Evolutionary conservation across 176 grass and related monocot species (phyloP).

Genomic region (Hordeum marinum): DNA sequence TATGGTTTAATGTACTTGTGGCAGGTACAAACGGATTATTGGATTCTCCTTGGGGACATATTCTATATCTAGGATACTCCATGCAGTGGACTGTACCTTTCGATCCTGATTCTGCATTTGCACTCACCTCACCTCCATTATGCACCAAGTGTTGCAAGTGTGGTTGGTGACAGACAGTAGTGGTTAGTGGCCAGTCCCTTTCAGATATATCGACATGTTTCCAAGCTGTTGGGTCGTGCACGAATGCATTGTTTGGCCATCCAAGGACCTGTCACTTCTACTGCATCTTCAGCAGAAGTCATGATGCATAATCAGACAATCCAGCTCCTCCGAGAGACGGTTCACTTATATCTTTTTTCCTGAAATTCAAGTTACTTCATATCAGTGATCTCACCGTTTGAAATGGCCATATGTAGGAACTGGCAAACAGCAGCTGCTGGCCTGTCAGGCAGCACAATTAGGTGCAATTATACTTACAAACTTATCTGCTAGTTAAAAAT

Average conservation of each 20-base stretch:
- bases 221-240: neutral
- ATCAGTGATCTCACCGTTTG: neutral
- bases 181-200: conserved; percentile 32
- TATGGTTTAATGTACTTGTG: neutral
- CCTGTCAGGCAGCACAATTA: neutral
- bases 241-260: conserved; percentile 14
- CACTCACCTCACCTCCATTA: conserved; percentile 5
- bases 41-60: conserved; percentile 16
- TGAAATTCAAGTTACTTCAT: neutral
- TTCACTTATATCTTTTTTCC: neutral
- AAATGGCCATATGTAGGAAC: neutral
- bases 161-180: conserved; percentile 26
- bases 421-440: neutral
- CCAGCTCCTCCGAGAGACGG: neutral
- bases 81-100: conserved; percentile 7
- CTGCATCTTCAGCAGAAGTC: conserved; percentile 31
- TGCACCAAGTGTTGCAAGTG: conserved; percentile 38
- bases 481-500: neutral
- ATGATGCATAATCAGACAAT: neutral
- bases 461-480: neutral
- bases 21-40: neutral
- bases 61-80: conserved; percentile 11
- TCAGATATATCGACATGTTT: conserved; percentile 25
- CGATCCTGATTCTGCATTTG: conserved; percentile 17
- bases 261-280: conserved; percentile 15